phyloP scores from a whole-genome alignment of 2,329 filamentous ascomycete genomes.

The Amphichorda felina region DNA sequence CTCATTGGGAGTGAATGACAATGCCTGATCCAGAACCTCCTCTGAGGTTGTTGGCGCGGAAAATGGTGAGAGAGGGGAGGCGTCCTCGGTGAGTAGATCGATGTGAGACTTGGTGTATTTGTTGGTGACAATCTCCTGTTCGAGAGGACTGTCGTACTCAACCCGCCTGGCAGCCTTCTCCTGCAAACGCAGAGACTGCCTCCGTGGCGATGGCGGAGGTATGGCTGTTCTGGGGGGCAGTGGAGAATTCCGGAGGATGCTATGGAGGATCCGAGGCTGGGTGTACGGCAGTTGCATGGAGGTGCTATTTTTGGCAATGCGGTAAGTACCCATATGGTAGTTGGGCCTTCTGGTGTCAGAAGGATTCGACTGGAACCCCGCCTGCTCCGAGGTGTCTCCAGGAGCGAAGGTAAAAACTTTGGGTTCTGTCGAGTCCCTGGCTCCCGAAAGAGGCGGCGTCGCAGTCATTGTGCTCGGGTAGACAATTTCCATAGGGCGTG shows the following conservation, averaged over 20 bases:
- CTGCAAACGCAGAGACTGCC: constrained; percentile 40
- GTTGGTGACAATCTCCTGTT: constrained; percentile 51
- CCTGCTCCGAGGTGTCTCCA: neutral
- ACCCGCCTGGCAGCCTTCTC: constrained; percentile 44
- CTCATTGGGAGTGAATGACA: constrained; percentile 40
- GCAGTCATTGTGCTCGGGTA: constrained; percentile 46
- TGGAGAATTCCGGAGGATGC: constrained; percentile 56
- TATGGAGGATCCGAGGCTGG: constrained; percentile 45
- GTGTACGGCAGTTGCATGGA: constrained; percentile 37
- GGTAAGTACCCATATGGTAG: neutral
- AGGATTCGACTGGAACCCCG: neutral
- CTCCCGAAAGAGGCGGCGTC: constrained; percentile 46
- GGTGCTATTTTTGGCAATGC: constrained; percentile 1
- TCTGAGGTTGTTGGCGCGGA: constrained; percentile 20
- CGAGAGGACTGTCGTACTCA: constrained; percentile 50
- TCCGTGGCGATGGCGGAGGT: constrained; percentile 38
- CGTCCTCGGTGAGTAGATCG: constrained; percentile 47
- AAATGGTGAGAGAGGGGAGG: constrained; percentile 32
- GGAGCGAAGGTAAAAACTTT: constrained; percentile 31
- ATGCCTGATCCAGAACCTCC: constrained; percentile 32
- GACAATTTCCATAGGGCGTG: constrained; percentile 29
- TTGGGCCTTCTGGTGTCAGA: neutral
- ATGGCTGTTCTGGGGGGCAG: constrained; percentile 39
- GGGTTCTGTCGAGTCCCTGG: constrained; percentile 26
- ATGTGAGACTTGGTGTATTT: constrained; percentile 52